Base-by-base conservation (phyloP, 169 alveolate genomes). In the Plasmodium falciparum region DNA sequence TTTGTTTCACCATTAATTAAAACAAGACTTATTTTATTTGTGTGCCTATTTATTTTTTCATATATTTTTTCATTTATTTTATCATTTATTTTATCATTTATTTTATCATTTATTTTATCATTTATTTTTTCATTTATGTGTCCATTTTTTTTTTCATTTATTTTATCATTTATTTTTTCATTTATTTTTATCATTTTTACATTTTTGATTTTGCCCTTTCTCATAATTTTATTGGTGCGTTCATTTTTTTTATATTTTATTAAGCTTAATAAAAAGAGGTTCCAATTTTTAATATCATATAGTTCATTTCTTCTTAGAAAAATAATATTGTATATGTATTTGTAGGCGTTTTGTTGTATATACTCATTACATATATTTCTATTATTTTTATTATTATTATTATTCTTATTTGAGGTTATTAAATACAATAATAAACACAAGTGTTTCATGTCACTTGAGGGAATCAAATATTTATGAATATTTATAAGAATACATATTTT, bases 401-500 rank as follows among this genome's bases (percentile, higher is more conserved):
- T 33, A 12, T 65, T 33, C 9, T 24, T 65, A 20, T 62, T 54
- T 24, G 62, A 61, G 5, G 91, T 7, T 6, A 86, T 9, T 59
- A 86, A 66, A 52, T 86, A 86, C 50, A 86, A 71, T 59, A 73
- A 71, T 20, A 86, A 86, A 62, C 92, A 86, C 52, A 86, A 72
- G 47, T 70, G 24, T 39, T 86, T 86, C 45, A 86, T 72, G 13
- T 71, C 71, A 29, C 74, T 72, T 50, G 88, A 86, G 12, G 71
- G 15, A 54, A 62, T 86, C 24, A 86, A 86, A 54, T 86, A 86
- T 61, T 70, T 86, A 9, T 58, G 65, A 56, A 86, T 71, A 15
- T 72, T 73, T 61, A 45, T 72, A 72, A 69, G 61, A 8, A 86
- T 61, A 29, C 33, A n/a, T 24, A 20, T 39, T 67, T 61, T 70